Conservation (phyloP, 805 yeast species). For the Suhomyces vadensis region DNA sequence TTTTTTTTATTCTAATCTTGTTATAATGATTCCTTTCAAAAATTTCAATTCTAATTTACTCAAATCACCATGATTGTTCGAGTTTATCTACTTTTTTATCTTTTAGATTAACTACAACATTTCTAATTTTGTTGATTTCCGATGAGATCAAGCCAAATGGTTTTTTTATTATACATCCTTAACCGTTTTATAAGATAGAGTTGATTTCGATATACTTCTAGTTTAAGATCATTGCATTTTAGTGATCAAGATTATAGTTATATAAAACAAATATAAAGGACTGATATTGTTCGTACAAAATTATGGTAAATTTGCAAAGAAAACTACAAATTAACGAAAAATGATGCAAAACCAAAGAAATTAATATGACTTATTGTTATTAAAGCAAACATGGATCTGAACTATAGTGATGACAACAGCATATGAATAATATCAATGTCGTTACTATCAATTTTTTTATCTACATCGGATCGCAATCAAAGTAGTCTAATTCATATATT, state of each 20-base stretch:
- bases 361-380: too few species aligned
- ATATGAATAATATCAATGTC: too few species aligned
- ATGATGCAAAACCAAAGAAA: too few species aligned
- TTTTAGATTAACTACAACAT: too few species aligned
- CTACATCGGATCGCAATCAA: too few species aligned
- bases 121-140: background rate
- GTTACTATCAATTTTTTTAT: too few species aligned
- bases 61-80: background rate
- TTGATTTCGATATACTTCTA: slow-evolving; percentile 4
- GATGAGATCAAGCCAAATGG: background rate
- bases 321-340: too few species aligned
- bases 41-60: slow-evolving; percentile 4
- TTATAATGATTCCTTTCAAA: background rate
- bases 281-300: too few species aligned
- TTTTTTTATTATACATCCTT: background rate
- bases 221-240: background rate
- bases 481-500: too few species aligned
- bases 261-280: background rate
- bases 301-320: too few species aligned
- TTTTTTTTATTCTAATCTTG: background rate
- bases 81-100: background rate
- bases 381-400: too few species aligned
- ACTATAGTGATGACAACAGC: too few species aligned
- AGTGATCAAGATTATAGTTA: background rate
- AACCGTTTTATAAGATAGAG: slow-evolving; percentile 4